phyloP scores from a whole-genome alignment of 1,284 basidiomycete species.

The Cystobasidiaceae sp. region DNA sequence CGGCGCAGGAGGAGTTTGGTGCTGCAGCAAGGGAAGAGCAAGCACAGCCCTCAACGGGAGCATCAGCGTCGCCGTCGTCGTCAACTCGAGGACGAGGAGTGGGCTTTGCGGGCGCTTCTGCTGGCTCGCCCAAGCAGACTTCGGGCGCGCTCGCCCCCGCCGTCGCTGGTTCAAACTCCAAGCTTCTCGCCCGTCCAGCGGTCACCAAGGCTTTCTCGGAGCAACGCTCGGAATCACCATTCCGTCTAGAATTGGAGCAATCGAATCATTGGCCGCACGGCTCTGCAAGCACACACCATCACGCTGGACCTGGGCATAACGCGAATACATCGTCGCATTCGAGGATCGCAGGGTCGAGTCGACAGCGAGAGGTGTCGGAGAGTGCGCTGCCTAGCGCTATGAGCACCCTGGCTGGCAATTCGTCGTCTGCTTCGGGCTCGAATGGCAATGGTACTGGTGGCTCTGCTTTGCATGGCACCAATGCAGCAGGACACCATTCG shows the following conservation, averaged over 20 bases:
- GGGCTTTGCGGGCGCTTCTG: too few relatives aligned
- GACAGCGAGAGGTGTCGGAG: conserved; percentile 10
- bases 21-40: too few relatives aligned
- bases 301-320: too few relatives aligned
- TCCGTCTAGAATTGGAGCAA: conserved; percentile 10
- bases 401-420: not conserved
- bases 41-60: conserved; percentile 10
- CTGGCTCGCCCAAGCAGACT: too few relatives aligned
- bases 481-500: too few relatives aligned
- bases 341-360: not conserved
- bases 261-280: not conserved
- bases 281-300: too few relatives aligned
- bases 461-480: too few relatives aligned
- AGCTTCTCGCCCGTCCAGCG: not conserved
- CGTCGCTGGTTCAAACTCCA: not conserved
- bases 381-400: not conserved
- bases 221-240: conserved; percentile 7
- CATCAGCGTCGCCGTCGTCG: not conserved
- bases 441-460: too few relatives aligned
- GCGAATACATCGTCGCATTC: not conserved
- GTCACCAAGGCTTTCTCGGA: conserved; percentile 13
- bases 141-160: conserved; percentile 1
- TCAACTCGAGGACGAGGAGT: not conserved
- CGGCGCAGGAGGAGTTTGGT: too few relatives aligned
- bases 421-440: not conserved